Evolutionary conservation across 768 basidiomycete species (phyloP), one percentile per base, ranked within the genome.

Genomic region (Crucibulum laeve): DNA sequence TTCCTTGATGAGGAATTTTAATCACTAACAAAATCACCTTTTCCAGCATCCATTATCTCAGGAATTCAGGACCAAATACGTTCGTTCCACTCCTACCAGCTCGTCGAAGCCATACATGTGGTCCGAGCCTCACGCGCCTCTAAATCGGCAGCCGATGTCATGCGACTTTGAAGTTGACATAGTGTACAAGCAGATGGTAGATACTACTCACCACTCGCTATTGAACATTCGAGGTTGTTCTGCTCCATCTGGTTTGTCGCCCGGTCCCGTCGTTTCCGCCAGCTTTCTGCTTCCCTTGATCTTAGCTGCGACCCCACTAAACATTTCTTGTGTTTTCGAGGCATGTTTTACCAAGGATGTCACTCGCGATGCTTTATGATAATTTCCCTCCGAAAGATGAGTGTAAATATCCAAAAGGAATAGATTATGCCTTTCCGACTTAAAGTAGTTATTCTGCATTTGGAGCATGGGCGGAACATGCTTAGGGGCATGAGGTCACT

Each of bases 131-230:
- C 23, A 26, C 40, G 40, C 22, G n/a, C 14, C 14, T 7, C 25
- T 30, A n/a, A 26, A 26, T n/a, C 6, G 6, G 25, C 23, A 40
- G 23, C 38, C 38, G 38, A 22, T 13, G 38, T 24, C 38, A 40
- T 18, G 7, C 15, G 23, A 21, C 38, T 17, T 72, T 21, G 11
- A 78, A 22, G 72, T 69, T 25, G 75, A 28, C 23, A 15, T 0
- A n/a, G n/a, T n/a, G n/a, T n/a, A 32, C 10, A 32, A 32, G 28
- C 8, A 10, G 10, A 32, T 15, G 28, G 10, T 14, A 41, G 32
- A 32, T 24, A 13, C 14, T 37, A 7, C 21, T n/a, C 10, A 23
- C 14, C 13, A n/a, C 7, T 13, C 15, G 21, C 10, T 30, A 32
- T 1, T 15, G 39, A 26, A 15, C 28, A 32, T 10, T 32, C 8